A percentile compares a stretch with the other conserved stretches of the same genome.
These are phyloP conservation scores for Globisporangium sylvaticum DNA, from an alignment of 352 stramenopile species.

Conservation along the genomic window DNA sequence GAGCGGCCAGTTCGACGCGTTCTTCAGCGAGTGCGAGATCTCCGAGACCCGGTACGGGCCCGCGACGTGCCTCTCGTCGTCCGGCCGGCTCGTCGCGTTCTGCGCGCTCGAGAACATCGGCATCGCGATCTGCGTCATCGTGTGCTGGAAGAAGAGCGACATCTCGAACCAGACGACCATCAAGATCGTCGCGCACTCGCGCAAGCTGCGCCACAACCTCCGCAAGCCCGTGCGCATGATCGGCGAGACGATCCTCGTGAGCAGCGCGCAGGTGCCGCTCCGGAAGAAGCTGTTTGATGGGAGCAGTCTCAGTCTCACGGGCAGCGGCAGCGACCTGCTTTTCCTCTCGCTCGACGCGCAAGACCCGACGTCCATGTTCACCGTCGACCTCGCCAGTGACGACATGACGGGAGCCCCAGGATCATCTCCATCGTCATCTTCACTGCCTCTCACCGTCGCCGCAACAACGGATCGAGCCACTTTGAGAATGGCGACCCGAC, in stretches of 20 bases:
- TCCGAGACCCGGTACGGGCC: constrained; percentile 38
- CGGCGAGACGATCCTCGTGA: constrained; percentile 48
- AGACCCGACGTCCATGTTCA: constrained; percentile 30
- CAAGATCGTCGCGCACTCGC: constrained; percentile 54
- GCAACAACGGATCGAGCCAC: neutral
- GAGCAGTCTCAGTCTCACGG: neutral
- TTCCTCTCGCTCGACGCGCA: neutral
- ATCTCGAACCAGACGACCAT: constrained; percentile 48
- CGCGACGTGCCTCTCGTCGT: constrained; percentile 19
- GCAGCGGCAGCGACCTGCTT: neutral
- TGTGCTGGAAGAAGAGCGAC: constrained; percentile 52
- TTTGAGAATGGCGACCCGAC: neutral
- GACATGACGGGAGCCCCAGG: neutral
- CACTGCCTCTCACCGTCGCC: neutral
- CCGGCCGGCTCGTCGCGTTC: constrained; percentile 34
- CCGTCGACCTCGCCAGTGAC: constrained; percentile 24
- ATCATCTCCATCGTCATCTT: constrained; percentile 1
- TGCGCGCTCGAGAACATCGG: constrained; percentile 49
- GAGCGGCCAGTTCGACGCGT: constrained; percentile 57
- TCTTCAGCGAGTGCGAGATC: constrained; percentile 35
- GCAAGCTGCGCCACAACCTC: constrained; percentile 46
- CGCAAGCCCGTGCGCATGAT: constrained; percentile 58
- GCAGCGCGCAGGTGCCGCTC: constrained; percentile 1
- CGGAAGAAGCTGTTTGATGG: neutral
- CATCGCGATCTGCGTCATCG: constrained; percentile 39